Evolutionary conservation across 2,329 filamentous ascomycete species (phyloP).

Genomic region (Cucurbitaria berberidis): DNA sequence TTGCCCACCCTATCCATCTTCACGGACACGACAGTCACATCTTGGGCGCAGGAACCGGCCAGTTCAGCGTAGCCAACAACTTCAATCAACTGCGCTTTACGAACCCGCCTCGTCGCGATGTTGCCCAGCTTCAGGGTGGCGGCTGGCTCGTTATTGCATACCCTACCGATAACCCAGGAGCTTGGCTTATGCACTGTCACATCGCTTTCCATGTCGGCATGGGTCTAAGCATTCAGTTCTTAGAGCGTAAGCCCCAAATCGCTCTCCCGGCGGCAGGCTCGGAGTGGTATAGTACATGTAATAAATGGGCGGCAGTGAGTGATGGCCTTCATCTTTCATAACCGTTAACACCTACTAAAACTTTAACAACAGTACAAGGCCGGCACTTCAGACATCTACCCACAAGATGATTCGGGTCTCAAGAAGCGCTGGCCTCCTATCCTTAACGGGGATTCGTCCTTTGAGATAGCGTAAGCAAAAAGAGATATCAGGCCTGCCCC

Average conservation of each 20-base stretch:
- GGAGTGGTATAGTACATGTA: constrained; percentile 36
- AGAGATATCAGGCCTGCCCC: not conserved
- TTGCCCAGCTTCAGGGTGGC: constrained; percentile 33
- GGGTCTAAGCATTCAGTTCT: constrained; percentile 35
- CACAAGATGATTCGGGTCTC: constrained; percentile 51
- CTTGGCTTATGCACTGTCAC: constrained; percentile 41
- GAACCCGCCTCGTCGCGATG: constrained; percentile 47
- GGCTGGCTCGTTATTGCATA: constrained; percentile 59
- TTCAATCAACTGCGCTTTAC: constrained; percentile 38
- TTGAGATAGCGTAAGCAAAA: constrained; percentile 3
- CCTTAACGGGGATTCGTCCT: not conserved
- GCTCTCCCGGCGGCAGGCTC: constrained; percentile 25
- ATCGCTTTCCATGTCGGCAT: constrained; percentile 40
- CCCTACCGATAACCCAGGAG: constrained; percentile 58
- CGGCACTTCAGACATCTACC: constrained; percentile 32
- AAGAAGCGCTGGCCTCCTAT: constrained; percentile 40
- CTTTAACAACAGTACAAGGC: constrained; percentile 11
- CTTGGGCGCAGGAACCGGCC: constrained; percentile 42
- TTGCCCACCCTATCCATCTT: constrained; percentile 46
- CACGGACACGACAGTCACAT: constrained; percentile 37
- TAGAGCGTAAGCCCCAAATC: constrained; percentile 32
- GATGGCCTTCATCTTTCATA: not conserved
- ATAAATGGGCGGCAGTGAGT: constrained; percentile 24
- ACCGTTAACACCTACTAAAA: not conserved
- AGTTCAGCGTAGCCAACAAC: constrained; percentile 17